Base-by-base conservation (phyloP, 345 rosid species). In the Diplotaxis tenuifolia region DNA sequence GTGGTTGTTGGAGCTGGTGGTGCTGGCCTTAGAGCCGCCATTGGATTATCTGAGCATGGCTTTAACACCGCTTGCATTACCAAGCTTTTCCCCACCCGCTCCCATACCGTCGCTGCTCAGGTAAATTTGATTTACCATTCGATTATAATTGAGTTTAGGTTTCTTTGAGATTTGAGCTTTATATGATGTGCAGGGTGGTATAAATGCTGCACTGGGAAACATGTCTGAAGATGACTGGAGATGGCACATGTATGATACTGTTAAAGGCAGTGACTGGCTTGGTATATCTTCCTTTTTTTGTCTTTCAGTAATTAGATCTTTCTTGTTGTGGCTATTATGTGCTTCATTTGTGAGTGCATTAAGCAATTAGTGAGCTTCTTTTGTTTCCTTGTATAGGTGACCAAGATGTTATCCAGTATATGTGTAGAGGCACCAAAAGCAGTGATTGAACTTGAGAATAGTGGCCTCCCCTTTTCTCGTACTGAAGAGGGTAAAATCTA, bases 221-320 rank as follows among this genome's bases (percentile, higher is more conserved):
- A 96, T 96, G 99, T 53, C 86, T 0, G 98, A 96, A 80, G 99
- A 92, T 85, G 99, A 92, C 69, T 96, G 98, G 99, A 84, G 98
- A 76, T 92, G 99, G 98, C 99, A 96, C 75, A 96, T 96, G 98
- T 96, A 96, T 78, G 99, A 96, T 66, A 96, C 99, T 65, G 99
- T 92, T 32, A 96, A 96, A 81, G 99, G 99, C 71, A 96, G 99
- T 66, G 99, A 96, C 66, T 96, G 99, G 99, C 78, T 96, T 79
- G n/a, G n/a, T 90, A 84, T 34, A 14, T 38, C 45, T 5, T 38
- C 45, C 15, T 38, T 11, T 2, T 20, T 2, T 47, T 5, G 1
- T 15, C 21, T 11, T 4, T 4, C 21, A 10, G 16, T 55, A 4
- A 22, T 11, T 55, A 12, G 22, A 6, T 62, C n/a, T 36, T 56